Evolutionary conservation across 2,329 filamentous ascomycete species (phyloP).

Genomic region (Penicillium sp.): DNA sequence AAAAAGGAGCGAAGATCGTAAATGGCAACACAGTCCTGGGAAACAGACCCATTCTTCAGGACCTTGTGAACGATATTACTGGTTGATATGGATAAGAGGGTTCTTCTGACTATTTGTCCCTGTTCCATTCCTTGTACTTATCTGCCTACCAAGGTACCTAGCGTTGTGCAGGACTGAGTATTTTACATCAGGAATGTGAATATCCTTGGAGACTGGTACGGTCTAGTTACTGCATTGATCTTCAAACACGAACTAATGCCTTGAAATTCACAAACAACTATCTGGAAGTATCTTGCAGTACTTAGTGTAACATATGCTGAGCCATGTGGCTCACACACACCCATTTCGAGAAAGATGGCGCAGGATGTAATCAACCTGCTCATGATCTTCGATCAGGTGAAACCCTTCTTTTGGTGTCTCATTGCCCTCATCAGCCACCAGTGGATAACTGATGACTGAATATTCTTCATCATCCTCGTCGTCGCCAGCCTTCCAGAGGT

Average conservation of each 20-base stretch:
- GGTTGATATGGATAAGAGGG: slow-evolving; percentile 21
- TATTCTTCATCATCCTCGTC: background rate
- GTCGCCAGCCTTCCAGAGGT: background rate
- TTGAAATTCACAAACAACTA: background rate
- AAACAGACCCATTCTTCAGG: slow-evolving; percentile 67
- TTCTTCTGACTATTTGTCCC: background rate
- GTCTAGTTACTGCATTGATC: background rate
- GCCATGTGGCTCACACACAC: background rate
- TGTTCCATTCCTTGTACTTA: background rate
- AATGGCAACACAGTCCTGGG: slow-evolving; percentile 58
- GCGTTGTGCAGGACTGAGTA: background rate
- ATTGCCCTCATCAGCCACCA: background rate
- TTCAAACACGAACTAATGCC: background rate
- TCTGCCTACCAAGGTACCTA: background rate
- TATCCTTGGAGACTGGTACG: background rate
- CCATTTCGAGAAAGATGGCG: background rate
- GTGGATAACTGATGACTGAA: background rate
- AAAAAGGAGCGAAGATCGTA: slow-evolving; percentile 58
- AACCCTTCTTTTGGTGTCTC: background rate
- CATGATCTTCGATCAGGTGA: background rate
- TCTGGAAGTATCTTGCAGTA: background rate
- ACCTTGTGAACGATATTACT: slow-evolving; percentile 70
- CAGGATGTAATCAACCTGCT: background rate
- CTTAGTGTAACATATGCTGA: background rate
- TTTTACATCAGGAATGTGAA: background rate